Base-by-base conservation (phyloP, 2,329 filamentous ascomycete genomes). In the Arthrinium phaeospermum region DNA sequence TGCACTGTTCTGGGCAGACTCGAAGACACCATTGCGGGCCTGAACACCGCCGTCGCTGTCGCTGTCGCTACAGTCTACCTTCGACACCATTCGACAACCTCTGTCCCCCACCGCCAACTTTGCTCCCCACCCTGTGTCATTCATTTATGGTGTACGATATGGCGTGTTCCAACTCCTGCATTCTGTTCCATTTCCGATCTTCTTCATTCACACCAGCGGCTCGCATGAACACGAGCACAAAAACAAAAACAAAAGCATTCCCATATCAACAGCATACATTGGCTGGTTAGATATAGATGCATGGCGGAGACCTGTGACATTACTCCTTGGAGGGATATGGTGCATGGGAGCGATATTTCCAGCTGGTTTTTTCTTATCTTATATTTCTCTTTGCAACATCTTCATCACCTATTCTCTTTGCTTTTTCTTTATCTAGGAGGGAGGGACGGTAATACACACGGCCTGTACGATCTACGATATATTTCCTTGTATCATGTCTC, bases 1-100 rank as follows among this genome's bases (percentile, higher is more conserved):
- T 82, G 88, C 4, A 80, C 83, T 1, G 88, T 90, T 70, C 75
- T 91, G 75, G 83, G 81, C 75, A 87, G 84, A 76, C 78, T 91
- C 70, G 86, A 88, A 75, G 84, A 86, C 74, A 81, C 83, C 1
- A 81, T 78, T 12, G 81, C 57, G 57, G 22, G 34, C 19, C 57
- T 64, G 34, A 61, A 2, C 27, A 41, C 34, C 19, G 2, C 13
- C 57, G 30, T 8, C 34, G 57, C 16, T 16, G 30, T 4, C 19
- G 16, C 8, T 4, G 34, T 10, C 19, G 13, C 30, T 19, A 22
- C 8, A 1, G 5, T 10, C 27, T 27, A 6, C 30, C 13, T 61
- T 61, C 30, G 16, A 37, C 53, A 37, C 34, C 51, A 34, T 64
- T 41, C 19, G 19, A 41, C 13, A 41, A 34, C 34, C 34, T 64